Evolutionary conservation across 495 filamentous ascomycete species (phyloP), one percentile per base, ranked within the genome.

Genomic region (Platismatia glauca): DNA sequence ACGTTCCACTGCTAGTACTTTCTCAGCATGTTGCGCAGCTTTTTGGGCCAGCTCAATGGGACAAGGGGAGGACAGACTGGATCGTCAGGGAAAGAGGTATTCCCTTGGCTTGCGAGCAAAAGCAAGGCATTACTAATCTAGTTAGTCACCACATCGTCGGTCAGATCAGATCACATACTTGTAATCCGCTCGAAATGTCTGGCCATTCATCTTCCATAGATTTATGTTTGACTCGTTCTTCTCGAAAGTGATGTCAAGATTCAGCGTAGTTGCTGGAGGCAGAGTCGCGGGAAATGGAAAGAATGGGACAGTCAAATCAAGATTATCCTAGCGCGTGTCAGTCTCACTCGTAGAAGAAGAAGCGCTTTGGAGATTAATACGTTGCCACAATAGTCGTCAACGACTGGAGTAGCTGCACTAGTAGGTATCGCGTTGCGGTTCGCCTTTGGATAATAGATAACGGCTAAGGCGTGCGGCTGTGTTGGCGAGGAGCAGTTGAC

Each of bases 401-500:
- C 8, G 6, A 15, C 15, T 12, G 11, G 11, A 18, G 39, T 41
- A 15, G 39, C 8, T 41, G 15, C 35, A 37, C 35, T 37, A 6
- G 35, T 41, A 12, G 39, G 39, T 41, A 3, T 41, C 24, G 13
- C n/a, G 7, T 52, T 59, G 13, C 18, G 56, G 37, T 57, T 63
- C 16, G 46, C 56, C 6, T 38, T 13, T 39, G 62, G 55, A 24
- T 66, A 66, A 7, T 56, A 60, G 31, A 66, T 63, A 9, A 63
- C 57, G 18, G 60, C 64, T 5, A 66, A 37, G 15, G 43, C 60
- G n/a, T 59, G 58, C n/a, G 27, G 22, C 60, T 66, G 64, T 12
- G 62, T 44, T 33, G 59, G 37, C 20, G 27, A 24, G 29, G 33
- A 27, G 24, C 64, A 66, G 57, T 48, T 57, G 22, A n/a, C 27